phyloP scores from a whole-genome alignment of 352 stramenopile genomes.

The Globisporangium paddicum region DNA sequence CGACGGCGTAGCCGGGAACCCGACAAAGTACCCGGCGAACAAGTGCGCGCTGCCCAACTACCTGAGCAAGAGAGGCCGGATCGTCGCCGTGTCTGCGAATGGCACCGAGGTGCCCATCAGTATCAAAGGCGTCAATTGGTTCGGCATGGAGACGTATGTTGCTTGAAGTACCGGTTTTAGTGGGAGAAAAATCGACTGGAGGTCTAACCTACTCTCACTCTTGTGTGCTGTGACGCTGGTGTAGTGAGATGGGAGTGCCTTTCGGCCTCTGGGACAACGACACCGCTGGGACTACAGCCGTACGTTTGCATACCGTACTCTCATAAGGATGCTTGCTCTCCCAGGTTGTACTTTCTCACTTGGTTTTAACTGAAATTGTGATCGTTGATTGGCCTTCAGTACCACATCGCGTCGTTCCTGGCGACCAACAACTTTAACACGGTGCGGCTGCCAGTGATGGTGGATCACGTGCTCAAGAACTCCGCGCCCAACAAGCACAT shows the following conservation, averaged over 20 bases:
- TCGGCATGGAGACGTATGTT: slow-evolving; percentile 32
- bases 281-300: slow-evolving; percentile 17
- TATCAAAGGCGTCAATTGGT: slow-evolving; percentile 47
- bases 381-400: slow-evolving; percentile 11
- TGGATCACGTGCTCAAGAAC: slow-evolving; percentile 29
- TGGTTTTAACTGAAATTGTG: no score
- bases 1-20: slow-evolving; percentile 52
- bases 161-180: neutral
- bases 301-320: no score
- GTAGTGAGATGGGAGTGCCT: neutral
- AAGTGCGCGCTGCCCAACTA: slow-evolving; percentile 57
- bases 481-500: slow-evolving; percentile 16
- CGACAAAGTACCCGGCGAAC: slow-evolving; percentile 47
- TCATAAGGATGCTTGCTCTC: no score
- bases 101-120: slow-evolving; percentile 28
- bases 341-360: neutral
- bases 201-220: neutral
- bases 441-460: slow-evolving; percentile 25
- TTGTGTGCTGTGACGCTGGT: neutral
- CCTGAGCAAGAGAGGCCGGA: slow-evolving; percentile 52
- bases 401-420: slow-evolving; percentile 30
- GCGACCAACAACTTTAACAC: slow-evolving; percentile 37
- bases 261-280: slow-evolving; percentile 4
- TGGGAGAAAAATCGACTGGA: no score
- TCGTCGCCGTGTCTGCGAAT: slow-evolving; percentile 34